Base-by-base conservation (phyloP, 169 alveolate genomes). In the Plasmodium gonderi region DNA sequence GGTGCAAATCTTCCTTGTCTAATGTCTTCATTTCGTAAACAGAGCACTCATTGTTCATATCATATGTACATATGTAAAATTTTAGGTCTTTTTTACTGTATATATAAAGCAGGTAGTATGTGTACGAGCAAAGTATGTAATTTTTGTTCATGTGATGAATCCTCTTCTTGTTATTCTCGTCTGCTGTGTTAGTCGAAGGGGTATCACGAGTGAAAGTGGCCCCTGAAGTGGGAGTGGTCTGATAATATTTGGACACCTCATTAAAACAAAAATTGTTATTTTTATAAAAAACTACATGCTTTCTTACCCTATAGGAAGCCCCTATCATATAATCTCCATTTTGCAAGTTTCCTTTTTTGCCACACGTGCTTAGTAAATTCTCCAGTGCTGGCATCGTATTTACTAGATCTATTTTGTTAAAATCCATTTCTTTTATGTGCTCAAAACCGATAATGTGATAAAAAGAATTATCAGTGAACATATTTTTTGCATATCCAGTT, bases 401-500 rank as follows among this genome's bases (percentile, higher is more conserved):
- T 14, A 23, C 36, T 49, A 36, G 31, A 31, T 31, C 12, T n/a
- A 36, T 38, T 45, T 36, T 69, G 26, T 72, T 83, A 12, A 26
- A 17, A 29, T 45, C 82, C 23, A 83, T 72, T 60, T 83, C 92
- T 69, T 83, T 33, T 69, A 83, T 42, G 60, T 83, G 78, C 77
- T 83, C 92, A 49, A 83, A 36, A 9, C 83, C 92, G 17, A 83
- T 33, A 83, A 83, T 49, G 77, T 83, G 75, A 49, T 69, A 72
- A 72, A 47, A 47, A 6, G 92, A 83, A 72, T 72, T 26, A 7
- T 9, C 49, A 47, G 14, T 45, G 44, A 83, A 83, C 42, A 83
- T n/a, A 83, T 83, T 83, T 83, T 74, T 83, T 20, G 92, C 92
- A 83, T 83, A 83, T 6, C 92, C 92, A n/a, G 81, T 49, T 3